phyloP scores from a whole-genome alignment of 148 eudicot genomes.

The Silene conica region DNA sequence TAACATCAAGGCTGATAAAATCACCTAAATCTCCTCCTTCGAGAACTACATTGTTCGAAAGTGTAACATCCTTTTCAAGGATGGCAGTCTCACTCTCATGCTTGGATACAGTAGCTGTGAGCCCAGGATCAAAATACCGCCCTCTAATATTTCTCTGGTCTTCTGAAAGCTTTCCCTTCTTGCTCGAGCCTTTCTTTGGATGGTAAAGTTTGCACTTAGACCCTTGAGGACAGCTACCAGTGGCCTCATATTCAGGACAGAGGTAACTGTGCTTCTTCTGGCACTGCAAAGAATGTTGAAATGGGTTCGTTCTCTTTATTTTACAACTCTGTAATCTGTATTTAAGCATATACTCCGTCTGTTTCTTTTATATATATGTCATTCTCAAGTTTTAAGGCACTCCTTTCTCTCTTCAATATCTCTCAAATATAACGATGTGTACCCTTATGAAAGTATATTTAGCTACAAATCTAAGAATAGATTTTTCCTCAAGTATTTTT shows the following conservation, averaged over 20 bases:
- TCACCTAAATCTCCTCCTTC: constrained; percentile 55
- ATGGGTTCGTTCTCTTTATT: constrained; percentile 43
- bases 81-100: constrained; percentile 14
- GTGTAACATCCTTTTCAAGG: constrained; percentile 29
- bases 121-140: constrained; percentile 69
- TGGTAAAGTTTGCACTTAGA: constrained; percentile 93
- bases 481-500: background rate
- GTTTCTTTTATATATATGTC: background rate
- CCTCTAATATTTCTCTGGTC: constrained; percentile 52
- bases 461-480: background rate
- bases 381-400: too few species aligned
- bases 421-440: too few species aligned
- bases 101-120: constrained; percentile 22
- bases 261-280: constrained; percentile 95
- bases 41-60: constrained; percentile 26
- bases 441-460: background rate
- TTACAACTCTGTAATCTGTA: constrained; percentile 12
- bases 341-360: background rate
- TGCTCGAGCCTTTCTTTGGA: constrained; percentile 59
- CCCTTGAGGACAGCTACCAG: constrained; percentile 71
- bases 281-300: constrained; percentile 75
- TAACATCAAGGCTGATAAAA: constrained; percentile 52
- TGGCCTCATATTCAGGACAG: constrained; percentile 78
- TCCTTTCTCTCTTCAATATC: too few species aligned
- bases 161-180: constrained; percentile 35